Conservation (phyloP, 78 protist species). For the Dictyostelium purpureum region DNA sequence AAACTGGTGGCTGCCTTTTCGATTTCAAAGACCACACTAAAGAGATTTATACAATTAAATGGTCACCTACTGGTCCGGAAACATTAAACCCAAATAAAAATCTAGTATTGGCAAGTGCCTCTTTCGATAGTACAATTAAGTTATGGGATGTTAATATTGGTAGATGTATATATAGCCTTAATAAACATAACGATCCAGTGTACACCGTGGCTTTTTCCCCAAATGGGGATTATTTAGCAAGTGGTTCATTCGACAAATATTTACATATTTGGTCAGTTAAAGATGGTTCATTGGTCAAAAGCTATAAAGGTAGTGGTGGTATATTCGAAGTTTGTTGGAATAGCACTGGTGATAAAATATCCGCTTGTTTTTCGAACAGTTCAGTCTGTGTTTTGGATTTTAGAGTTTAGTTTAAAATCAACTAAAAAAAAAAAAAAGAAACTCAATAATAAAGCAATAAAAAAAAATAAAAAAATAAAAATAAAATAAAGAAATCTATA, state of each 20-base stretch:
- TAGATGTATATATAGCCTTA: slow-evolving; percentile 64
- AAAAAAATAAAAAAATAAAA: background rate
- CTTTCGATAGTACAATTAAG: slow-evolving; percentile 85
- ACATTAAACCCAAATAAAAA: slow-evolving; percentile 71
- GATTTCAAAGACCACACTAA: slow-evolving; percentile 80
- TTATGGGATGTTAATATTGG: slow-evolving; percentile 86
- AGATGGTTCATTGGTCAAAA: slow-evolving; percentile 84
- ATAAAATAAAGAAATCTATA: background rate
- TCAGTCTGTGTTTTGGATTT: slow-evolving; percentile 77
- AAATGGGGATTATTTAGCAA: slow-evolving; percentile 88
- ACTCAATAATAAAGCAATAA: background rate
- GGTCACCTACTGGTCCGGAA: slow-evolving; percentile 85
- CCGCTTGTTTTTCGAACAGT: slow-evolving; percentile 77
- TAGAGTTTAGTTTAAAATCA: background rate
- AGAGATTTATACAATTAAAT: slow-evolving; percentile 91
- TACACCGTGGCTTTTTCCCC: slow-evolving; percentile 91
- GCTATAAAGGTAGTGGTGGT: slow-evolving; percentile 85
- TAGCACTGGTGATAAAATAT: slow-evolving; percentile 72
- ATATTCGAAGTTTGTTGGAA: slow-evolving; percentile 94
- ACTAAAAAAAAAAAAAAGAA: background rate
- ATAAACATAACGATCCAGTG: slow-evolving; percentile 86
- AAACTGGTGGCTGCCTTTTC: slow-evolving; percentile 32
- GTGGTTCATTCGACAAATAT: slow-evolving; percentile 86
- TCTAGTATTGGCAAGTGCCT: slow-evolving; percentile 83
- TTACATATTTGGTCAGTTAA: slow-evolving; percentile 87